A percentile compares a stretch with the other conserved stretches of the same genome.
These are phyloP conservation scores for Ceratocystis smalleyi DNA, from an alignment of 2,329 filamentous ascomycete species.

Conservation along the genomic window DNA sequence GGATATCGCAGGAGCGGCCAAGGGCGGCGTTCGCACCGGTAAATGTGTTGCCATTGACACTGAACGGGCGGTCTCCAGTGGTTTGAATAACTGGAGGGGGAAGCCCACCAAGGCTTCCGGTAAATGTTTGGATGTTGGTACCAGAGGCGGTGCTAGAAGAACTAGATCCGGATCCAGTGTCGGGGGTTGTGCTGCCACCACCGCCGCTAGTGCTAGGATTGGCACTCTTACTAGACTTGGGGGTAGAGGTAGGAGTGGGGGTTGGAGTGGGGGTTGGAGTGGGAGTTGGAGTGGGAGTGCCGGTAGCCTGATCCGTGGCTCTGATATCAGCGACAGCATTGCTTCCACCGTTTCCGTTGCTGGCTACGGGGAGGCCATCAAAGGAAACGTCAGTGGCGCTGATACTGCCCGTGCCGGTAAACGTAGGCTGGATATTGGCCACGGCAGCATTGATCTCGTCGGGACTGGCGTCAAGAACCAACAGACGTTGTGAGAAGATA, in stretches of 20 bases:
- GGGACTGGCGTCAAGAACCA: slow-evolving; percentile 38
- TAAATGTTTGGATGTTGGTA: slow-evolving; percentile 32
- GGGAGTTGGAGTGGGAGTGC: background rate
- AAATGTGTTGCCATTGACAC: slow-evolving; percentile 41
- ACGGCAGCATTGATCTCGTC: slow-evolving; percentile 37
- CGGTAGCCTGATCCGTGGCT: background rate
- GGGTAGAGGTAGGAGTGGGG: slow-evolving; percentile 6
- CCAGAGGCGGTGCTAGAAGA: slow-evolving; percentile 16
- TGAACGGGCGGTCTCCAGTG: slow-evolving; percentile 28
- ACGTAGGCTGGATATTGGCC: slow-evolving; percentile 24
- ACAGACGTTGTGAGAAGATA: slow-evolving; percentile 37
- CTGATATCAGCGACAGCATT: background rate
- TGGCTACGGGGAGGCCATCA: slow-evolving; percentile 19
- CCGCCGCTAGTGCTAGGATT: background rate
- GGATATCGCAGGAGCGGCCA: slow-evolving; percentile 34
- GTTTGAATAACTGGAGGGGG: slow-evolving; percentile 29
- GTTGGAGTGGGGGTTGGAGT: slow-evolving; percentile 1
- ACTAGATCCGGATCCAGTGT: background rate
- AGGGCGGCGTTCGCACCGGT: slow-evolving; percentile 31
- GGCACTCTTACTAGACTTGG: background rate
- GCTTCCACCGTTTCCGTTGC: slow-evolving; percentile 6
- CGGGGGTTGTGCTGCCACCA: background rate
- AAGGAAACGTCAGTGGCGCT: slow-evolving; percentile 21
- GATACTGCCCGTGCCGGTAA: slow-evolving; percentile 24
- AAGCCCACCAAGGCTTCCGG: slow-evolving; percentile 29